A percentile compares a stretch with the other conserved stretches of the same genome.
Evolutionary conservation across 2,329 filamentous ascomycete species (phyloP).

Genomic region (Thielaviopsis musarum): DNA sequence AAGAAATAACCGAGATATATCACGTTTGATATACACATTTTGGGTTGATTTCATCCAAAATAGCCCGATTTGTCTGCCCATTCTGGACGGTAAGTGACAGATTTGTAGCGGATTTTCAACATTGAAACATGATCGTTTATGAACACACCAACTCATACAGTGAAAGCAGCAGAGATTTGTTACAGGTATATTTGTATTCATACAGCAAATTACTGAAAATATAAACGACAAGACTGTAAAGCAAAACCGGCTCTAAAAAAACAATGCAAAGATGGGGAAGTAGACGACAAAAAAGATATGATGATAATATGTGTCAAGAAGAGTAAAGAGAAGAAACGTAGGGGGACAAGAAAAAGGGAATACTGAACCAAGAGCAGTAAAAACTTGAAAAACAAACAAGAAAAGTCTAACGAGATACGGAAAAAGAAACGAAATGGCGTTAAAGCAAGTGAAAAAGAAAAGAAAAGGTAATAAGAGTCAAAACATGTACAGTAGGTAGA

Average conservation of each 20-base stretch:
- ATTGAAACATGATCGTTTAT: not conserved
- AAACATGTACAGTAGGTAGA: not conserved
- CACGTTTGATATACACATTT: not conserved
- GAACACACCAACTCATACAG: not conserved
- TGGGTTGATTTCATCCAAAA: not conserved
- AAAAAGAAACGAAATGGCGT: not conserved
- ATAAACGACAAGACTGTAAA: too few species aligned
- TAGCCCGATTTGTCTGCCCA: not conserved
- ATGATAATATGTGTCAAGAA: too few species aligned
- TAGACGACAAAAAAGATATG: too few species aligned
- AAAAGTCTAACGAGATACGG: not conserved
- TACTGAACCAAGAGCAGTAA: not conserved
- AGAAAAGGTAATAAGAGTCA: not conserved
- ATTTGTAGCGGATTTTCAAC: not conserved
- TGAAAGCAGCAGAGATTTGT: not conserved
- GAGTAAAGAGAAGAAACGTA: not conserved
- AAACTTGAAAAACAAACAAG: not conserved
- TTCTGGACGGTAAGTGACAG: not conserved
- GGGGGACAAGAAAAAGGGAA: not conserved
- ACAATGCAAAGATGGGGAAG: too few species aligned
- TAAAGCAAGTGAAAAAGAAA: not conserved
- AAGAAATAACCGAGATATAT: not conserved
- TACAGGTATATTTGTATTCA: too few species aligned
- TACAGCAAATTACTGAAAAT: too few species aligned
- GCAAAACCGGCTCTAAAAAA: too few species aligned